Conservation (phyloP, 805 yeast species). For the Metschnikowia lachancei region DNA sequence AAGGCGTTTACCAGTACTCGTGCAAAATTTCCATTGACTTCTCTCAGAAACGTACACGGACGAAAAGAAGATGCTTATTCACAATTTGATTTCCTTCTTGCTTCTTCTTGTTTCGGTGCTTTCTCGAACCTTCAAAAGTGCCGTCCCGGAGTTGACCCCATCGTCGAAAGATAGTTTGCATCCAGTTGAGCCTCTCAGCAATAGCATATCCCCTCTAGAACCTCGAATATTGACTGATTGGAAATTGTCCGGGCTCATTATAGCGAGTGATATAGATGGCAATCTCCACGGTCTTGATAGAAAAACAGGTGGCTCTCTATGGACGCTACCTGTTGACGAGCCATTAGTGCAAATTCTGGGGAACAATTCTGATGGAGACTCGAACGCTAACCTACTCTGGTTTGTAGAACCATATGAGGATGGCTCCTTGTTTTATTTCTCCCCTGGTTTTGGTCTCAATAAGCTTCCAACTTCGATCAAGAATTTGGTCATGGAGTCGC, state of each 20-base stretch:
- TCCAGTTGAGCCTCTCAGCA: slow-evolving; percentile 4
- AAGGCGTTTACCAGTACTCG: not conserved
- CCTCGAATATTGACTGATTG: slow-evolving; percentile 45
- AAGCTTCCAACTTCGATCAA: slow-evolving; percentile 78
- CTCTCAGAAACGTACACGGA: not conserved
- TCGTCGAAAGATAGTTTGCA: slow-evolving; percentile 1
- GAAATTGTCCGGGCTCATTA: slow-evolving; percentile 53
- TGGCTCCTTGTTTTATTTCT: slow-evolving; percentile 80
- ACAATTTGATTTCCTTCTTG: not conserved
- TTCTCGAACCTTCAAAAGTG: not conserved
- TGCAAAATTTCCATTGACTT: not conserved
- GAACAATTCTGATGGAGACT: slow-evolving; percentile 6
- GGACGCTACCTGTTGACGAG: slow-evolving; percentile 69
- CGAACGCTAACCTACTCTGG: slow-evolving; percentile 52
- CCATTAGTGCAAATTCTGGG: slow-evolving; percentile 53
- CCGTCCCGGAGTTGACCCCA: slow-evolving; percentile 1
- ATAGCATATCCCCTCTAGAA: slow-evolving; percentile 34
- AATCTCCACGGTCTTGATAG: slow-evolving; percentile 78
- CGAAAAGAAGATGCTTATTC: not conserved
- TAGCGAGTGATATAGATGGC: slow-evolving; percentile 85
- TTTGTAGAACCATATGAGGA: slow-evolving; percentile 88
- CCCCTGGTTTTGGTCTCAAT: slow-evolving; percentile 69
- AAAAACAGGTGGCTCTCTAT: slow-evolving; percentile 65
- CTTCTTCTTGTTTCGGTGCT: slow-evolving; percentile 3
- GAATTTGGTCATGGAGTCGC: slow-evolving; percentile 76